Base-by-base conservation (phyloP, 2,329 filamentous ascomycete genomes). In the Nakataea oryzae region DNA sequence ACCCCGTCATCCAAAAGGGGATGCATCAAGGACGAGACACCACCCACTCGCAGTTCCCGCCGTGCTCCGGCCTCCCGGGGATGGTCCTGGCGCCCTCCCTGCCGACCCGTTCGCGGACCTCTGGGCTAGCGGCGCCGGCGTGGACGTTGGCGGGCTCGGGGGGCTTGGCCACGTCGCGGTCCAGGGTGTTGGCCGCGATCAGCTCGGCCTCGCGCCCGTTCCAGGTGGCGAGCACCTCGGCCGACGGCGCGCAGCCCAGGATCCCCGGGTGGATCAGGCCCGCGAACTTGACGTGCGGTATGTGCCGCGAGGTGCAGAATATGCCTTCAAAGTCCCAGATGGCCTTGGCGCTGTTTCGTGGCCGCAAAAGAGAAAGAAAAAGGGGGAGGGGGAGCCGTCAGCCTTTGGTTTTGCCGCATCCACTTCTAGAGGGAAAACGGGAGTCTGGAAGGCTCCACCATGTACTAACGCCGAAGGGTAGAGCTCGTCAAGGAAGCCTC, bases 241-340 rank as follows among this genome's bases (percentile, higher is more conserved):
- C 78, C 0, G 90, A 93, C 0, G 93, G 93, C 0, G 93, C 93
- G 70, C 91, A 96, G 24, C 93, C 93, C 12, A 97, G 78, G 66
- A 97, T 96, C 4, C 93, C 93, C 0, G 93, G 93, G 72, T 96
- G 93, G 71, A 96, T 96, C 34, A 96, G 80, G 0, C 93, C 91
- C 0, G 92, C 86, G 71, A 96, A 96, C 55, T 90, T 88, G 55
- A 96, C 92, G 65, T 89, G 88, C 0, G 91, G 91, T 64, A 95
- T 91, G 72, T 97, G 93, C 21, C 92, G 85, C 8, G 89, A 93
- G 3, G 89, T 89, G 77, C 91, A 96, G 76, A 90, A 80, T 59
- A 81, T 79, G 65, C 79, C 80, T 61, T 83, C 81, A 60, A 83
- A 82, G 65, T 84, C 81, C 81, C 80, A 83, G 66, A 83, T 83